Evolutionary conservation across 768 basidiomycete genomes (phyloP).

Genomic region (Tulasnella sp.): DNA sequence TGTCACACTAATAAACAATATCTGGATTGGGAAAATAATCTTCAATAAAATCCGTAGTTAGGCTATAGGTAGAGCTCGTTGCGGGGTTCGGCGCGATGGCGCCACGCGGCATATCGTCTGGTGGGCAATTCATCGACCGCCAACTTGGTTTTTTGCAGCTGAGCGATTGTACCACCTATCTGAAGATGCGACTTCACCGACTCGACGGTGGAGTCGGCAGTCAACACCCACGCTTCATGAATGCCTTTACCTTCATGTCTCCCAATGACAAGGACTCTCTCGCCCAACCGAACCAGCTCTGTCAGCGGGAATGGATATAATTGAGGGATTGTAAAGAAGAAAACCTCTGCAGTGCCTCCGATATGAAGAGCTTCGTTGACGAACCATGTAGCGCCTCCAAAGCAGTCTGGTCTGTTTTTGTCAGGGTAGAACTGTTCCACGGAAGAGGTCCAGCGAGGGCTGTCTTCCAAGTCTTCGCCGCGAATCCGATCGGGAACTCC

Average conservation of each 20-base stretch:
- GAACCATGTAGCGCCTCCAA: not conserved
- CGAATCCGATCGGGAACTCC: not conserved
- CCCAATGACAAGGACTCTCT: not conserved
- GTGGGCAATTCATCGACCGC: not conserved
- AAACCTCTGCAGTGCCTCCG: not conserved
- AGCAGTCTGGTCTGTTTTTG: not conserved
- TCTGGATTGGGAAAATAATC: too few relatives aligned
- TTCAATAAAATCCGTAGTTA: too few relatives aligned
- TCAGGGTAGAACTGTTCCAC: not conserved
- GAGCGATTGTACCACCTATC: not conserved
- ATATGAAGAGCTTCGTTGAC: not conserved
- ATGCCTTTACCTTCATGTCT: not conserved
- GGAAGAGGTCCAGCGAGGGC: not conserved
- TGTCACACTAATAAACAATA: too few relatives aligned
- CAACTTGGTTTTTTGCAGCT: not conserved
- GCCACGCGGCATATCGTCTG: not conserved
- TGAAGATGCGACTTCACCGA: not conserved
- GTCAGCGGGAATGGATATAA: not conserved
- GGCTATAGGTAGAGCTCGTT: not conserved
- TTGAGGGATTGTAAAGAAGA: not conserved
- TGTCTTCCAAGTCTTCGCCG: not conserved
- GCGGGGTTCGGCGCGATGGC: not conserved
- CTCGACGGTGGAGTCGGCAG: not conserved
- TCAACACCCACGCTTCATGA: not conserved
- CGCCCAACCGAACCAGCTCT: not conserved